Evolutionary conservation across 2,329 filamentous ascomycete species (phyloP).

Genomic region (Botrytis fragariae): DNA sequence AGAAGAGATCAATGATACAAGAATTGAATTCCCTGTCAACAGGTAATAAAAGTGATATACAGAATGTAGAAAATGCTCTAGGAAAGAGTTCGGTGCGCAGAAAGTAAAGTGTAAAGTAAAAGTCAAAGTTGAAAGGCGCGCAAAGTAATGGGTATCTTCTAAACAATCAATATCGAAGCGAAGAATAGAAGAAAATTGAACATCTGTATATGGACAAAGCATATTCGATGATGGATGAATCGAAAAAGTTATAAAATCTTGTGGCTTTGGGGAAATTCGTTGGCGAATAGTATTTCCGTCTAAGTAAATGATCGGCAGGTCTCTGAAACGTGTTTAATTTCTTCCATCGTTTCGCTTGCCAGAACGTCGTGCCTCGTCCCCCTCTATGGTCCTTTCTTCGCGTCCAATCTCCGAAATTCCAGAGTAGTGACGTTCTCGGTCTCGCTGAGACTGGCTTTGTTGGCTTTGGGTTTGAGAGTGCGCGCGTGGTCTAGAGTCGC

Average conservation of each 20-base stretch:
- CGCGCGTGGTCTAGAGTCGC: conserved; percentile 30
- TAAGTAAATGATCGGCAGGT: conserved; percentile 22
- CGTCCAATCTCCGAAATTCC: conserved; percentile 14
- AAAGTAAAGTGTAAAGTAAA: neutral
- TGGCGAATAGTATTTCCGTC: neutral
- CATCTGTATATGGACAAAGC: conserved; percentile 5
- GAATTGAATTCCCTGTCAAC: conserved; percentile 14
- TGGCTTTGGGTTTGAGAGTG: conserved; percentile 29
- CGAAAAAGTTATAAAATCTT: conserved; percentile 2
- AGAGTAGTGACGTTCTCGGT: conserved; percentile 12
- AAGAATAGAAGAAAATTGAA: conserved; percentile 13
- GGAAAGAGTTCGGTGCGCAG: conserved; percentile 3
- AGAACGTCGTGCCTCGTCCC: conserved; percentile 35
- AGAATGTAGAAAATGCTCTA: conserved; percentile 11
- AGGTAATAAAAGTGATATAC: conserved; percentile 14
- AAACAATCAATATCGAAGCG: conserved; percentile 18
- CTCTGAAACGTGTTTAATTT: conserved; percentile 37
- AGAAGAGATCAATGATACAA: conserved; percentile 13
- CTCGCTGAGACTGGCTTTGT: conserved; percentile 31
- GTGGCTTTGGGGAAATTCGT: neutral
- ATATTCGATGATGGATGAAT: conserved; percentile 15
- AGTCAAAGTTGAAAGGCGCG: conserved; percentile 4
- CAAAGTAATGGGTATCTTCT: conserved; percentile 20
- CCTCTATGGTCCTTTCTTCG: conserved; percentile 29
- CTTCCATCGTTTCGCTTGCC: conserved; percentile 38